Percentiles rank a stretch among this genome's conserved stretches.
These are phyloP conservation scores for Cryptococcus amylolentus DNA, from an alignment of 1,284 basidiomycete species.

Conservation along the genomic window DNA sequence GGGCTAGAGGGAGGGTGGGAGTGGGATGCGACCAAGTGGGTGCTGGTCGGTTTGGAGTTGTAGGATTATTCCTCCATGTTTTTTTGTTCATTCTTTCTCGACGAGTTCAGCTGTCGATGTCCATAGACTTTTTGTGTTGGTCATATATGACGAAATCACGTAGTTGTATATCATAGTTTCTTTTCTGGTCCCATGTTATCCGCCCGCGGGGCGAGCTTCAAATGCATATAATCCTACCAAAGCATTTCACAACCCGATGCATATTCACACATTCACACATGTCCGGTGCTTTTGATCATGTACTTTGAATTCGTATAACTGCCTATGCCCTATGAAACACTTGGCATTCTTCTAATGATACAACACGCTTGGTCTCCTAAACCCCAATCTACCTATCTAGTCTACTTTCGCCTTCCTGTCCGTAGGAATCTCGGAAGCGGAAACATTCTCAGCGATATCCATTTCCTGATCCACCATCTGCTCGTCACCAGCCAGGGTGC, in stretches of 20 bases:
- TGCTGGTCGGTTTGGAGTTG: conserved; percentile 48
- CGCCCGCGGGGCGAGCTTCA: not conserved
- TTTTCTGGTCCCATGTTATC: not conserved
- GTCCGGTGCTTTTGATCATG: no score
- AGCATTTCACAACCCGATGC: not conserved
- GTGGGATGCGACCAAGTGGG: conserved; percentile 46
- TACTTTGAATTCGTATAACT: no score
- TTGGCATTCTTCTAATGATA: no score
- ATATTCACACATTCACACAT: no score
- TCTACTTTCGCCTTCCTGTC: no score
- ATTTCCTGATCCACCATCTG: no score
- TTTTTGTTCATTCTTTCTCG: not conserved
- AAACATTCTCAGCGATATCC: no score
- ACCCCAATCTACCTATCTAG: no score
- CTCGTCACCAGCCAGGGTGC: no score
- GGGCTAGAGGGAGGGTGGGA: conserved; percentile 41
- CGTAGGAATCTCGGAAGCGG: no score
- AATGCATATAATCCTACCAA: not conserved
- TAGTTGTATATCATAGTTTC: not conserved
- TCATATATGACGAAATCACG: not conserved
- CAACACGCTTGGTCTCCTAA: no score
- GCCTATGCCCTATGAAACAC: no score
- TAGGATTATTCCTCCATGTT: conserved; percentile 11
- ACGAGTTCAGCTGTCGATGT: not conserved
- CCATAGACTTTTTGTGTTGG: not conserved